These are phyloP conservation scores for Breviolum minutum DNA, from an alignment of 73 alveolate genomes.

Conservation along the genomic window DNA sequence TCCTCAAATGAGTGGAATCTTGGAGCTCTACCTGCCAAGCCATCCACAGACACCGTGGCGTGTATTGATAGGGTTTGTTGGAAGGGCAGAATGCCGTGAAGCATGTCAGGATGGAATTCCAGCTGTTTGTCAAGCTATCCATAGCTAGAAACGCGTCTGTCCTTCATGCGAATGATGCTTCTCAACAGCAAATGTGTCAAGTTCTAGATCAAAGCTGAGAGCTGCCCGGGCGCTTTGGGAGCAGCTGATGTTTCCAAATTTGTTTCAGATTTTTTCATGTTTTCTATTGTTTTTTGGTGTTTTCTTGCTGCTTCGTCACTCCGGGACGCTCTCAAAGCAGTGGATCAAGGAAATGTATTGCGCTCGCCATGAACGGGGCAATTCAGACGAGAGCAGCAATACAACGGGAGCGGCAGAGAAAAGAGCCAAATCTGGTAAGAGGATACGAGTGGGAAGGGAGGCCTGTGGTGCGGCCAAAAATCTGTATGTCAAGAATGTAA, in stretches of 20 bases:
- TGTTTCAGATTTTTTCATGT: not conserved
- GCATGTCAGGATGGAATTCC: not conserved
- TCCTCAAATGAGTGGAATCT: not conserved
- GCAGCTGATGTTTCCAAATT: not conserved
- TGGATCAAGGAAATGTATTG: slow-evolving; percentile 13
- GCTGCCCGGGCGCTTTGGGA: not conserved
- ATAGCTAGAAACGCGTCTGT: not conserved
- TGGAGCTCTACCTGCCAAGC: slow-evolving; percentile 14
- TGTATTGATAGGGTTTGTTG: slow-evolving; percentile 45
- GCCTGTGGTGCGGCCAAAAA: too few species aligned
- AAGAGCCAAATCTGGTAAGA: not conserved
- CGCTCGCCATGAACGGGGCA: slow-evolving; percentile 32
- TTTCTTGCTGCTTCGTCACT: too few species aligned
- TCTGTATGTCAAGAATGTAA: too few species aligned
- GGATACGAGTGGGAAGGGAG: too few species aligned
- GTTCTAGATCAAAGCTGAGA: not conserved
- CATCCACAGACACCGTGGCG: slow-evolving; percentile 44
- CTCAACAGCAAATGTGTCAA: slow-evolving; percentile 11
- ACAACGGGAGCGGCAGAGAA: not conserved
- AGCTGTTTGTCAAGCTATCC: not conserved
- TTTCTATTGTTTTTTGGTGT: not conserved
- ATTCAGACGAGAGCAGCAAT: not conserved
- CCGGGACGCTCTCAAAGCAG: not conserved
- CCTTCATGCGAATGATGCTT: not conserved
- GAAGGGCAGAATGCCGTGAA: not conserved